Conservation (phyloP, 2,329 filamentous ascomycete genomes). For the Venturia aucupariae region DNA sequence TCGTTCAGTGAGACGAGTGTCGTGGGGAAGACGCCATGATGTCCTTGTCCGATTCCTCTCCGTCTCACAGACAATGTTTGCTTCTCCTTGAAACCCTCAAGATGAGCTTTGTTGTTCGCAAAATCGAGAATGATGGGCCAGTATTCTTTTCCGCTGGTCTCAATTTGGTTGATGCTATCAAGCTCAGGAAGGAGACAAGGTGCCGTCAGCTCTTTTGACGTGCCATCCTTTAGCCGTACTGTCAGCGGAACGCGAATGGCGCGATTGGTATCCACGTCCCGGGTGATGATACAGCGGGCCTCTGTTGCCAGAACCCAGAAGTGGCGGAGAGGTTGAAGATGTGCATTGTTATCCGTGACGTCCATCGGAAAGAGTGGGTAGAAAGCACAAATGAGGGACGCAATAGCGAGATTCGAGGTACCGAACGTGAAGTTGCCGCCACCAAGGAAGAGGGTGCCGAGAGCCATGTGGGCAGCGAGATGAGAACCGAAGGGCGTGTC, state of each 20-base stretch:
- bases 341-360: constrained; percentile 87
- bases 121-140: constrained; percentile 81
- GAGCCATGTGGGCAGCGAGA: constrained; percentile 82
- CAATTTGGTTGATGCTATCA: constrained; percentile 51
- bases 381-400: constrained; percentile 78
- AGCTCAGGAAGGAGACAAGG: constrained; percentile 57
- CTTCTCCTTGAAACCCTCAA: constrained; percentile 54
- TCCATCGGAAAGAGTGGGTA: constrained; percentile 86
- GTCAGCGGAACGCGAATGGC: constrained; percentile 66
- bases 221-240: constrained; percentile 47
- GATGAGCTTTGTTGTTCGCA: constrained; percentile 49
- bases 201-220: constrained; percentile 32
- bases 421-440: constrained; percentile 89
- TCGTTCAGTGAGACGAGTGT: constrained; percentile 65
- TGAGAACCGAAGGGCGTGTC: constrained; percentile 91
- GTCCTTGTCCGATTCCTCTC: constrained; percentile 34
- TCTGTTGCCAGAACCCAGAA: constrained; percentile 95
- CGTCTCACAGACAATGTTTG: constrained; percentile 69
- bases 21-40: constrained; percentile 51
- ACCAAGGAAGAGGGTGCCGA: constrained; percentile 83
- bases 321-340: constrained; percentile 92
- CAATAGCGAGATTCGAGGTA: constrained; percentile 78
- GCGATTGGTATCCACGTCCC: constrained; percentile 75
- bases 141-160: constrained; percentile 56
- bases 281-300: constrained; percentile 75